phyloP scores from a whole-genome alignment of 1,284 basidiomycete species.

The Boletus nobilissimus region DNA sequence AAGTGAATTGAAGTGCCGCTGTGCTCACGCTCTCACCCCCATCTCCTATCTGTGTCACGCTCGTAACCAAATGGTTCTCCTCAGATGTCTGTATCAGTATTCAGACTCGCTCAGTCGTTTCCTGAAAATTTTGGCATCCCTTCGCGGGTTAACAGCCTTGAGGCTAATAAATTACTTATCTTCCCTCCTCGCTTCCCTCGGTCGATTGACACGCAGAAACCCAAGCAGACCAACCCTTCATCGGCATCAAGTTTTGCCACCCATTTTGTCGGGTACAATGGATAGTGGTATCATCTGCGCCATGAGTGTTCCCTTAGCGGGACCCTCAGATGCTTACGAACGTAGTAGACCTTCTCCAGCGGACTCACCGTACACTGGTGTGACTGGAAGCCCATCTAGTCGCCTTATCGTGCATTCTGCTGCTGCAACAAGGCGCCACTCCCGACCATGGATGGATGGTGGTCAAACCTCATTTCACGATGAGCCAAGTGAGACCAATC shows the following conservation, averaged over 20 bases:
- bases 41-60: too few relatives aligned
- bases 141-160: constrained; percentile 3
- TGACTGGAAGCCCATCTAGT: constrained; percentile 41
- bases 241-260: background rate
- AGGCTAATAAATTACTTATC: constrained; percentile 23
- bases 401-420: constrained; percentile 37
- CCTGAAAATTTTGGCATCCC: constrained; percentile 13
- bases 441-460: constrained; percentile 24
- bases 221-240: background rate
- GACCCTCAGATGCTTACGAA: constrained; percentile 9
- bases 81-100: background rate
- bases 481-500: constrained; percentile 30
- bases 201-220: constrained; percentile 11
- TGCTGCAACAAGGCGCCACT: constrained; percentile 24
- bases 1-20: too few relatives aligned
- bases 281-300: constrained; percentile 17
- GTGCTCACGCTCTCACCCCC: too few relatives aligned
- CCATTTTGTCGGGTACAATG: background rate
- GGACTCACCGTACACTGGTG: constrained; percentile 34
- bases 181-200: constrained; percentile 19
- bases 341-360: constrained; percentile 20
- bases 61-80: too few relatives aligned
- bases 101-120: constrained; percentile 21
- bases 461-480: constrained; percentile 32
- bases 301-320: constrained; percentile 34